Conservation (phyloP, 2,329 filamentous ascomycete genomes). For the Uncinocarpus reesii region DNA sequence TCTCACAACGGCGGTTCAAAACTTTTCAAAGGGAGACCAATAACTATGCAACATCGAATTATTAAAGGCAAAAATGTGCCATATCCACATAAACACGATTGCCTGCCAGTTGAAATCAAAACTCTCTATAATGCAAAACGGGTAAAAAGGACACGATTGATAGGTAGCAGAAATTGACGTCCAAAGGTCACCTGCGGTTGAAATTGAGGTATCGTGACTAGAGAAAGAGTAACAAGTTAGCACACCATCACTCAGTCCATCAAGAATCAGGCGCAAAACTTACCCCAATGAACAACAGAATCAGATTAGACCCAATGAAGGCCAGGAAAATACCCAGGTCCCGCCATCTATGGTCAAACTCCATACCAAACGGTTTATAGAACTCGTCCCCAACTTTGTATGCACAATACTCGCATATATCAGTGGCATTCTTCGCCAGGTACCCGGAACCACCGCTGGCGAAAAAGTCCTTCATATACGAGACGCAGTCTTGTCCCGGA, state of each 20-base stretch:
- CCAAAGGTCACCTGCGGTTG: conserved; percentile 7
- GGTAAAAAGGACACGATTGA: no score
- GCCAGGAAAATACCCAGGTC: conserved; percentile 69
- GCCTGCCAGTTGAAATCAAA: no score
- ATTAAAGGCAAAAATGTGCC: no score
- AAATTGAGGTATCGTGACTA: conserved; percentile 11
- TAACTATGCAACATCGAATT: no score
- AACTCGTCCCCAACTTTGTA: conserved; percentile 73
- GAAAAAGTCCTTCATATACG: conserved; percentile 40
- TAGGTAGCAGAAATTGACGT: no score
- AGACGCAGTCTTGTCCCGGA: conserved; percentile 50
- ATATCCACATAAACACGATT: no score
- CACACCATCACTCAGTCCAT: not conserved
- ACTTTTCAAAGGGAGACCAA: no score
- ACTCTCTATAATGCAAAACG: no score
- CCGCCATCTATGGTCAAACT: conserved; percentile 62
- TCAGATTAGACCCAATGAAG: conserved; percentile 68
- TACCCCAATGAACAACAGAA: conserved; percentile 50
- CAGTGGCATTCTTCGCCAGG: conserved; percentile 39
- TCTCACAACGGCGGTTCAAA: no score
- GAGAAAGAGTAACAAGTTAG: not conserved
- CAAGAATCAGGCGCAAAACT: conserved; percentile 23
- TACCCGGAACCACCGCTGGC: conserved; percentile 37
- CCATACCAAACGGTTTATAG: conserved; percentile 56
- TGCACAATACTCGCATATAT: conserved; percentile 48